Percentiles rank a stretch among this genome's conserved stretches.
phyloP scores from a whole-genome alignment of 805 yeast genomes.

The Starmerella riodocensis region DNA sequence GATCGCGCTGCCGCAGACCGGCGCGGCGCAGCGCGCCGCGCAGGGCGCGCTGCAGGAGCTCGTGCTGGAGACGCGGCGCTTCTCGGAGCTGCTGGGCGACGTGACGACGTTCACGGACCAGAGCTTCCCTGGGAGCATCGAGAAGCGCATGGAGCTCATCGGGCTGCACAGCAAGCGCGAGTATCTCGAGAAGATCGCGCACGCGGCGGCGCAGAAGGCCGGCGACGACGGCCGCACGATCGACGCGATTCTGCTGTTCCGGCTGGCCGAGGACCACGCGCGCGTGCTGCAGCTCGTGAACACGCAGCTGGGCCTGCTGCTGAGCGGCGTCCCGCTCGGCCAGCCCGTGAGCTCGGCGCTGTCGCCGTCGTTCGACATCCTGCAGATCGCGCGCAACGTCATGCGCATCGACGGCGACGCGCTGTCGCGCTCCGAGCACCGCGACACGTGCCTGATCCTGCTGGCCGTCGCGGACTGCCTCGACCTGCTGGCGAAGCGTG shows the following conservation, averaged over 20 bases:
- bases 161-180: slow-evolving; percentile 43
- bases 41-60: slow-evolving; percentile 75
- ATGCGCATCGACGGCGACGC: slow-evolving; percentile 32
- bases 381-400: slow-evolving; percentile 30
- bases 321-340: slow-evolving; percentile 58
- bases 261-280: slow-evolving; percentile 75
- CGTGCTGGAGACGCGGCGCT: slow-evolving; percentile 76
- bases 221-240: slow-evolving; percentile 81
- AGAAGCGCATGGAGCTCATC: slow-evolving; percentile 56
- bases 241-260: slow-evolving; percentile 76
- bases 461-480: slow-evolving; percentile 58
- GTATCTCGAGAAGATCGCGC: slow-evolving; percentile 60
- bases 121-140: slow-evolving; percentile 78
- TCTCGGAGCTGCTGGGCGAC: slow-evolving; percentile 69
- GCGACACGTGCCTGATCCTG: slow-evolving; percentile 52
- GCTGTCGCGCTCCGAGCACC: slow-evolving; percentile 29
- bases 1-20: slow-evolving; percentile 40
- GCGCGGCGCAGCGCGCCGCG: slow-evolving; percentile 40
- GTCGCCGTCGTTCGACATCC: slow-evolving; percentile 22
- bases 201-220: slow-evolving; percentile 71
- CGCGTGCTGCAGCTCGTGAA: slow-evolving; percentile 65
- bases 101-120: slow-evolving; percentile 39
- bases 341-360: slow-evolving; percentile 33
- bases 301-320: slow-evolving; percentile 61
- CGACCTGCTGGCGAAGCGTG: slow-evolving; percentile 39